Evolutionary conservation across 192 early-diverging fungal genomes (phyloP), one percentile per base, ranked within the genome.

Genomic region (Podila epicladia): DNA sequence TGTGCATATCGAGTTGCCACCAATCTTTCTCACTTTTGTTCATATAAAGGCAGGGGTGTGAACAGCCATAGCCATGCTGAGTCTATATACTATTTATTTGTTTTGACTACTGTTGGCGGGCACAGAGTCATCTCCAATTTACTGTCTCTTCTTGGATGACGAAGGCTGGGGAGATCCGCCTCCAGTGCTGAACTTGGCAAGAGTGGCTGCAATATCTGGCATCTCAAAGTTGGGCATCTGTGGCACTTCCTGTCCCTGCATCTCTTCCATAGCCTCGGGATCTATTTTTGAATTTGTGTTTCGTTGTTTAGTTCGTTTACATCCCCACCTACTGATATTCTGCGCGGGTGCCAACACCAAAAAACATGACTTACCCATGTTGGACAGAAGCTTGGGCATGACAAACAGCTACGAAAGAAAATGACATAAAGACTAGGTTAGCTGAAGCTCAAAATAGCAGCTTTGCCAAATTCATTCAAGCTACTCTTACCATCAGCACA

Each of bases 301-400:
- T 33, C 31, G 24, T 49, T 45, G 28, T 31, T 19, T n/a, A n/a
- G 61, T 15, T 22, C 15, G 38, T 73, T 72, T 15, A 3, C 15
- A 17, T 12, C 4, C 11, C 17, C 41, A 45, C 15, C 12, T 15
- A 15, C 0, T n/a, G 35, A 28, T 9, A 53, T 53, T 31, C 11
- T 7, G 22, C 9, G 22, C 20, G 63, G 58, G 8, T 28, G 22
- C 26, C 38, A 70, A 65, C 2, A 66, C 24, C 12, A 33, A 20
- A 19, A 26, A 24, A 55, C 17, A 8, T n/a, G 20, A 35, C 75
- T 29, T 82, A 86, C 85, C 77, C 67, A 90, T 72, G 24, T 84
- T 83, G 22, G 82, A 82, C 77, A 90, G 82, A 76, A 90, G 72
- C 64, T 83, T 90, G 50, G 89, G 89, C 87, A 90, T 86, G 57